A percentile compares a stretch with the other conserved stretches of the same genome.
phyloP scores from a whole-genome alignment of 192 early-diverging fungal genomes.

The Rhizophagus prolifer region DNA sequence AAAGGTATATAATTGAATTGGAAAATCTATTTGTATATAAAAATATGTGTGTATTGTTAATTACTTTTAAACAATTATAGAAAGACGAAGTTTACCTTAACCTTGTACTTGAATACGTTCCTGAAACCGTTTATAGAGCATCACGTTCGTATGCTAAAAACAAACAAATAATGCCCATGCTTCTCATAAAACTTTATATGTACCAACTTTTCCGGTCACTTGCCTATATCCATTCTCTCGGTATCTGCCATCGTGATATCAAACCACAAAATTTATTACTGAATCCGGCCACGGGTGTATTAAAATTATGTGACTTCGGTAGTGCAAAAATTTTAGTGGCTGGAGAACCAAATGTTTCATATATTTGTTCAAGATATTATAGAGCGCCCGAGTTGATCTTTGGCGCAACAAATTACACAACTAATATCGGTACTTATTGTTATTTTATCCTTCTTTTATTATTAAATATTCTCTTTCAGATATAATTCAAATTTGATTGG shows the following conservation, averaged over 20 bases:
- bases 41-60: background rate
- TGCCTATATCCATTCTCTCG: constrained; percentile 94
- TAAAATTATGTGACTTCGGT: constrained; percentile 99
- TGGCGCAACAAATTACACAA: constrained; percentile 90
- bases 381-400: constrained; percentile 97
- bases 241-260: constrained; percentile 99
- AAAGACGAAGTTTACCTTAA: constrained; percentile 96
- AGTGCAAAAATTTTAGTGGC: constrained; percentile 91
- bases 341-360: constrained; percentile 97
- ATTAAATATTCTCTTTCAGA: background rate
- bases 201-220: constrained; percentile 97
- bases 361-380: constrained; percentile 98
- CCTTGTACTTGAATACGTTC: constrained; percentile 92
- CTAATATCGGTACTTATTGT: constrained; percentile 55
- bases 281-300: constrained; percentile 83
- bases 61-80: constrained; percentile 27
- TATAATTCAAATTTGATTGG: background rate
- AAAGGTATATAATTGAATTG: constrained; percentile 47
- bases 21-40: background rate
- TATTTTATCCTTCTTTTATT: background rate
- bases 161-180: constrained; percentile 92
- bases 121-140: constrained; percentile 95
- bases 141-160: constrained; percentile 87
- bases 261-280: constrained; percentile 98
- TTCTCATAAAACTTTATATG: constrained; percentile 98